phyloP scores from a whole-genome alignment of 2,329 filamentous ascomycete genomes.

The Neurospora sp. region DNA sequence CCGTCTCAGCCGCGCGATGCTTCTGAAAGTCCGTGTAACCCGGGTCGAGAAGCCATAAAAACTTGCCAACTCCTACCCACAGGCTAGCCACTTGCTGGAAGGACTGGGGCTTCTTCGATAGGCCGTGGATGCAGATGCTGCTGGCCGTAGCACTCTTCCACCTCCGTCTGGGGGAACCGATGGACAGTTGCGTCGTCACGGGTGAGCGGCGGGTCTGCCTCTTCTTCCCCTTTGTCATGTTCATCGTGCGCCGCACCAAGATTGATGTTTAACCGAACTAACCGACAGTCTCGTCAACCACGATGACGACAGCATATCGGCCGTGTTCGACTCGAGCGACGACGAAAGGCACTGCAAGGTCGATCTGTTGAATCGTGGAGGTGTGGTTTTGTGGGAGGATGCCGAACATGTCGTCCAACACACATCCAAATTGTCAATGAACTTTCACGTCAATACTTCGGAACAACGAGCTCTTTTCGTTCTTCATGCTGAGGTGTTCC shows the following conservation, averaged over 20 bases:
- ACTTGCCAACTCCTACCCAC: constrained; percentile 4
- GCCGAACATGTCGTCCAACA: background rate
- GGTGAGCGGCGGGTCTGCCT: background rate
- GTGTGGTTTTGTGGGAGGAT: constrained; percentile 1
- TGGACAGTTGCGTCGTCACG: background rate
- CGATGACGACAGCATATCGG: background rate
- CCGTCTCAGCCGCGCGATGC: background rate
- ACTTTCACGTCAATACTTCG: constrained; percentile 2
- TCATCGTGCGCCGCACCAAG: constrained; percentile 1
- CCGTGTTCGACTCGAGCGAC: background rate
- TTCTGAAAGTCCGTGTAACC: background rate
- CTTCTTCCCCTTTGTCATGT: background rate
- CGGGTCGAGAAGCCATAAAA: constrained; percentile 5
- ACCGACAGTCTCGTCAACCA: background rate
- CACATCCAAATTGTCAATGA: background rate
- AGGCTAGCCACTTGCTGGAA: background rate
- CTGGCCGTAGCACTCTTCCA: background rate
- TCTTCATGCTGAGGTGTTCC: no score
- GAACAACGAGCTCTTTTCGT: no score
- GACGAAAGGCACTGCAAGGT: constrained; percentile 3
- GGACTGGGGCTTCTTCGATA: background rate
- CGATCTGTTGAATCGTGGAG: background rate
- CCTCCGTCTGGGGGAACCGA: background rate
- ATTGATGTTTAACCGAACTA: constrained; percentile 1
- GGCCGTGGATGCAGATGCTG: background rate